Evolutionary conservation across 2,329 filamentous ascomycete genomes (phyloP).

Genomic region (Cladophialophora psammophila): DNA sequence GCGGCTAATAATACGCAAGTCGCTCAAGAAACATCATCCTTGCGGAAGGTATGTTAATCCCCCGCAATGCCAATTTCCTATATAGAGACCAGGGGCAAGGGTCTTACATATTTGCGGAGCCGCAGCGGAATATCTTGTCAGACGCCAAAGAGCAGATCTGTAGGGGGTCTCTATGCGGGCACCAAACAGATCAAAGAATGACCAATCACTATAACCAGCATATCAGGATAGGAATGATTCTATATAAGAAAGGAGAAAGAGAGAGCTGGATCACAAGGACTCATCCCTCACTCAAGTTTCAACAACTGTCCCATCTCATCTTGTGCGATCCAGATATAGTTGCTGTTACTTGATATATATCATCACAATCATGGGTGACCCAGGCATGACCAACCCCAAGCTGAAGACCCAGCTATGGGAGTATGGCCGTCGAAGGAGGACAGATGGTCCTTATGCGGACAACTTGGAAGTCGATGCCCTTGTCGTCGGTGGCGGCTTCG

Average conservation of each 20-base stretch:
- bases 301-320: constrained; percentile 14
- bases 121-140: constrained; percentile 11
- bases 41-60: neutral
- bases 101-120: constrained; percentile 15
- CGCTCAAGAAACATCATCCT: neutral
- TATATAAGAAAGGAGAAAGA: constrained; percentile 4
- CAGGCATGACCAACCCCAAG: constrained; percentile 30
- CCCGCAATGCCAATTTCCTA: constrained; percentile 2
- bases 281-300: neutral
- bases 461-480: constrained; percentile 43
- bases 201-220: neutral
- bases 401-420: constrained; percentile 40
- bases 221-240: neutral
- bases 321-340: constrained; percentile 1
- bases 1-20: neutral
- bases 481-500: constrained; percentile 44
- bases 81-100: neutral
- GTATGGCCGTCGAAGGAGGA: constrained; percentile 39
- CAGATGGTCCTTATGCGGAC: constrained; percentile 43
- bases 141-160: constrained; percentile 5
- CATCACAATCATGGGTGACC: constrained; percentile 28
- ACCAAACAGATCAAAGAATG: constrained; percentile 21
- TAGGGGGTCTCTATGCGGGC: constrained; percentile 18
- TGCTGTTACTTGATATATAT: constrained; percentile 6
- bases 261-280: constrained; percentile 10